These are phyloP conservation scores for Davidsoniella neocaledoniae DNA, from an alignment of 2,329 filamentous ascomycete genomes.

Conservation along the genomic window DNA sequence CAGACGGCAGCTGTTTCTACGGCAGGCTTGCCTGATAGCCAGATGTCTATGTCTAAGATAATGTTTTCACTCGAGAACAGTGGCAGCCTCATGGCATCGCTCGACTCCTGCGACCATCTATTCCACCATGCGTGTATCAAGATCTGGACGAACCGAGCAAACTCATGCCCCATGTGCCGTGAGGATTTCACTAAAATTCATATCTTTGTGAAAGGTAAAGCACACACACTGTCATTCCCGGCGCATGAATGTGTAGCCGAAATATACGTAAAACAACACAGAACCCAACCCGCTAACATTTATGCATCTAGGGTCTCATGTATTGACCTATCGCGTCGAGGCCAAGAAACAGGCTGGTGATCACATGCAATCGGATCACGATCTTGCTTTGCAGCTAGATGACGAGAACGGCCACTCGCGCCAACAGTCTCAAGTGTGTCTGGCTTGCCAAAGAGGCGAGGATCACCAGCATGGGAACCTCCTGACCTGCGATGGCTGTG, in stretches of 20 bases:
- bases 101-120: slow-evolving; percentile 71
- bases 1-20: no score
- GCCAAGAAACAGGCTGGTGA: slow-evolving; percentile 54
- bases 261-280: neutral
- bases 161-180: slow-evolving; percentile 94
- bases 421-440: slow-evolving; percentile 52
- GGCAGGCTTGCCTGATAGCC: no score
- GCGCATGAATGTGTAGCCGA: no score
- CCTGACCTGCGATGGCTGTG: slow-evolving; percentile 81
- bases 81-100: slow-evolving; percentile 25
- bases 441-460: slow-evolving; percentile 65
- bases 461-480: slow-evolving; percentile 55
- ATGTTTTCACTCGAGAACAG: no score
- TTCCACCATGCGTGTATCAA: slow-evolving; percentile 85
- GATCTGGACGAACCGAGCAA: slow-evolving; percentile 90
- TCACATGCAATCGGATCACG: slow-evolving; percentile 39
- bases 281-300: neutral
- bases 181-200: slow-evolving; percentile 81
- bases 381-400: slow-evolving; percentile 61
- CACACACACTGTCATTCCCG: neutral
- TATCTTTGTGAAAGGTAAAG: slow-evolving; percentile 25
- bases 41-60: no score
- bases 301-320: slow-evolving; percentile 32
- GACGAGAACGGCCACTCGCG: slow-evolving; percentile 18
- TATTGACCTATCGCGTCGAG: slow-evolving; percentile 46